Evolutionary conservation across 768 basidiomycete genomes (phyloP).

Genomic region (Cubamyces lactineus): DNA sequence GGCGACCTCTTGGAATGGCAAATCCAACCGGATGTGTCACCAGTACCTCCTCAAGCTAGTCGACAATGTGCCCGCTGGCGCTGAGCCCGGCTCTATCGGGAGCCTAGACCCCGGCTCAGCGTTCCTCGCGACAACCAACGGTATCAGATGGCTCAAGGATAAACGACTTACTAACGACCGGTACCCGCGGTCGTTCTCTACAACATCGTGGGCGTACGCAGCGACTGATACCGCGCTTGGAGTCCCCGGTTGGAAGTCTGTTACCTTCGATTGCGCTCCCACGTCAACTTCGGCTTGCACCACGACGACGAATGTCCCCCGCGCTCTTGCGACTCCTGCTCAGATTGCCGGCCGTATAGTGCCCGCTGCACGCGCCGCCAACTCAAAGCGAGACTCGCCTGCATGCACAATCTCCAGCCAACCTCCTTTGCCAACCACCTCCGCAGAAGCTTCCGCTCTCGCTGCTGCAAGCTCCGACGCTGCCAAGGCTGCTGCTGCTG

Average conservation of each 20-base stretch:
- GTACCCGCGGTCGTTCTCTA: too few relatives aligned
- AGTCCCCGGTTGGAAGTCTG: too few relatives aligned
- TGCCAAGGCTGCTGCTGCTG: not conserved
- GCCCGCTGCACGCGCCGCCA: not conserved
- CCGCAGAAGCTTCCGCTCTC: not conserved
- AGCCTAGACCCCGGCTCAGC: slow-evolving; percentile 2
- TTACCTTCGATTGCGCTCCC: too few relatives aligned
- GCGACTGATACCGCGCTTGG: too few relatives aligned
- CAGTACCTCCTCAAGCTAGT: slow-evolving; percentile 1
- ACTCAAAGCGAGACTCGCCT: too few relatives aligned
- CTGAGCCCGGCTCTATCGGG: not conserved
- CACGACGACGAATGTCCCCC: too few relatives aligned
- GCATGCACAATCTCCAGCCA: not conserved
- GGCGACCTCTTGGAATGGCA: not conserved
- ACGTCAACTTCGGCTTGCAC: too few relatives aligned
- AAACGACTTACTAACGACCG: not conserved
- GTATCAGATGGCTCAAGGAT: not conserved
- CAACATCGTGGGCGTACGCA: too few relatives aligned
- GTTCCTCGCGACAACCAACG: not conserved
- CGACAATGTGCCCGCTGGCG: not conserved
- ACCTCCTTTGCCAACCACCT: not conserved
- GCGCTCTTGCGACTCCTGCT: too few relatives aligned
- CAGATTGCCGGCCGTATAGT: too few relatives aligned
- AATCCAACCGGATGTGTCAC: slow-evolving; percentile 3
- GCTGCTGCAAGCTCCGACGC: not conserved